Evolutionary conservation across 306 rosid genomes (phyloP).

Genomic region (Gleditsia sinensis): DNA sequence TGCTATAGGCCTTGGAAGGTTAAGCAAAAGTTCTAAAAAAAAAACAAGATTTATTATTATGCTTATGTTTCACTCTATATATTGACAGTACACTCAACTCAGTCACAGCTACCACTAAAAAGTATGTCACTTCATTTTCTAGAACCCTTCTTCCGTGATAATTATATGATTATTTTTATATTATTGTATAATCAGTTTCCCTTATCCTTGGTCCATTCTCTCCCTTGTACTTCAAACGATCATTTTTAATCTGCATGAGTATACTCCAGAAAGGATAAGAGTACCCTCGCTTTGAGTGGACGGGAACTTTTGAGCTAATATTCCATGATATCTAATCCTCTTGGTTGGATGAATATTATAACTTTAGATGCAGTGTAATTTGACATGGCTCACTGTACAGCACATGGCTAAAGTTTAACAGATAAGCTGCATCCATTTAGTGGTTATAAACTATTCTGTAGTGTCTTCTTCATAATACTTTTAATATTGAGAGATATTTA

Average conservation of each 20-base stretch:
- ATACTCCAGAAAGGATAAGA: no score
- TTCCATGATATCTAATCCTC: no score
- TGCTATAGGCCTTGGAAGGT: neutral
- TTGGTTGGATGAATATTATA: no score
- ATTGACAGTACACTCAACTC: neutral
- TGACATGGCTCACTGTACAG: neutral
- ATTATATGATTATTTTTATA: neutral
- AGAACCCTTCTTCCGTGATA: no score
- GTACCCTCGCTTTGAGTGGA: no score
- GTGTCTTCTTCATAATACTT: no score
- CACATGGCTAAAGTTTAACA: neutral
- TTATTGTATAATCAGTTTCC: neutral
- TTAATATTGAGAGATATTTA: no score
- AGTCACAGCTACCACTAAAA: no score
- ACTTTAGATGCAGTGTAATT: neutral
- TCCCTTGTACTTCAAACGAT: neutral
- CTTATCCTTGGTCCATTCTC: neutral
- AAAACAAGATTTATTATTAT: no score
- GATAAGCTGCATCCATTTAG: constrained; percentile 3
- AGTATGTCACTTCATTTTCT: no score
- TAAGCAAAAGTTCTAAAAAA: neutral
- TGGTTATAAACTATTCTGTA: neutral
- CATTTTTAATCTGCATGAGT: neutral
- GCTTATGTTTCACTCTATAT: neutral
- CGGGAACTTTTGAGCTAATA: no score